These are phyloP conservation scores for Penicillium silybi DNA, from an alignment of 495 filamentous ascomycete species.

Conservation along the genomic window DNA sequence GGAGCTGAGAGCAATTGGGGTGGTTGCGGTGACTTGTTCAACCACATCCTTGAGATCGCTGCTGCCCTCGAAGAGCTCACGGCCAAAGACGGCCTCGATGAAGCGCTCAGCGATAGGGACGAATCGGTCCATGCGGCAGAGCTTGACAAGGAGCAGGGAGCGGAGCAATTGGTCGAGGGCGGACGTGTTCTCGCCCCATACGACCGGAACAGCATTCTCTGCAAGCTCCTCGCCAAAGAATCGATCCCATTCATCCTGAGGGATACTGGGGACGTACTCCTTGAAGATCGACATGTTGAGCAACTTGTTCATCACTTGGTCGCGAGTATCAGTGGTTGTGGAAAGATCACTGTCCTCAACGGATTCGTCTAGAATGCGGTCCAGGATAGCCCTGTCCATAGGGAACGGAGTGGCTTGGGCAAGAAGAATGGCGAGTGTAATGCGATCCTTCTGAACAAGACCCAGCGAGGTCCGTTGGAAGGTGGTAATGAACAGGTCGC, in stretches of 20 bases:
- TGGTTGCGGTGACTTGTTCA: slow-evolving; percentile 74
- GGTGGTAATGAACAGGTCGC: slow-evolving; percentile 82
- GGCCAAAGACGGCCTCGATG: slow-evolving; percentile 84
- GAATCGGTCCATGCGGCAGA: slow-evolving; percentile 93
- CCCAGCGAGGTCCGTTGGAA: slow-evolving; percentile 92
- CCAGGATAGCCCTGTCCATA: slow-evolving; percentile 86
- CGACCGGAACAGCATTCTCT: slow-evolving; percentile 75
- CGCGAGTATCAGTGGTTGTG: slow-evolving; percentile 54
- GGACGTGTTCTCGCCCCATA: slow-evolving; percentile 65
- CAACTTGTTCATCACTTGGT: slow-evolving; percentile 65
- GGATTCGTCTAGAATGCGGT: slow-evolving; percentile 75
- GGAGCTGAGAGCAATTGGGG: slow-evolving; percentile 86
- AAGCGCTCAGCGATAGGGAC: slow-evolving; percentile 89
- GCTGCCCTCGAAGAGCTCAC: slow-evolving; percentile 70
- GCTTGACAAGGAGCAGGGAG: slow-evolving; percentile 82
- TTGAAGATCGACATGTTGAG: slow-evolving; percentile 71
- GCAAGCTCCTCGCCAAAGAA: slow-evolving; percentile 85
- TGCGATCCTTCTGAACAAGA: slow-evolving; percentile 86
- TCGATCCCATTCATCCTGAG: slow-evolving; percentile 65
- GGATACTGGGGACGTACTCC: slow-evolving; percentile 57
- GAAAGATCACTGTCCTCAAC: slow-evolving; percentile 77
- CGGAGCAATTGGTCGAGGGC: slow-evolving; percentile 73
- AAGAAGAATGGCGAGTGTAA: slow-evolving; percentile 93
- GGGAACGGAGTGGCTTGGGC: slow-evolving; percentile 90
- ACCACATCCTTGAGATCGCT: slow-evolving; percentile 84